These are phyloP conservation scores for Castanea sativa DNA, from an alignment of 306 rosid genomes.

Conservation along the genomic window DNA sequence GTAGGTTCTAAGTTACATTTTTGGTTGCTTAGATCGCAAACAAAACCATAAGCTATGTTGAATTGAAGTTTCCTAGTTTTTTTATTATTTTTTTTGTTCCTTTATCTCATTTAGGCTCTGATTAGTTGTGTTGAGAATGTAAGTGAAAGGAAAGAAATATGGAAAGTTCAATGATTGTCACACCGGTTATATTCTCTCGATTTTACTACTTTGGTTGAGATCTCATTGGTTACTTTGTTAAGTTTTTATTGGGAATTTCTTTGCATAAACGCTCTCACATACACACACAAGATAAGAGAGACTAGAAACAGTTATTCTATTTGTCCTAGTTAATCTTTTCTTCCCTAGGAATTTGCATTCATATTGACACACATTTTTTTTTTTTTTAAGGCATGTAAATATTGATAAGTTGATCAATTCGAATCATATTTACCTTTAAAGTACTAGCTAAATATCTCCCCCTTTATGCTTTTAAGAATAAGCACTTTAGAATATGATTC, in stretches of 20 bases:
- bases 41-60: not conserved
- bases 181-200: not conserved
- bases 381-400: not conserved
- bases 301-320: not conserved
- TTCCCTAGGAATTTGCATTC: not conserved
- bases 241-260: not conserved
- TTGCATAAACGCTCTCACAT: not conserved
- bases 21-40: not conserved
- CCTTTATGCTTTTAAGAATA: not conserved
- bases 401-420: not conserved
- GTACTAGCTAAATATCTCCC: too few species aligned
- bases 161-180: not conserved
- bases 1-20: constrained; percentile 33
- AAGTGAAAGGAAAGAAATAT: not conserved
- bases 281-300: not conserved
- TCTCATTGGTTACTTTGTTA: not conserved
- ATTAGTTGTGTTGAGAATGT: not conserved
- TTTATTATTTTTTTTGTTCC: not conserved
- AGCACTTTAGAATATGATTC: not conserved
- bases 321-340: not conserved
- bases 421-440: not conserved
- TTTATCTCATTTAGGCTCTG: not conserved
- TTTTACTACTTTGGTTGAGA: not conserved
- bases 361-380: not conserved
- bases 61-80: not conserved